Evolutionary conservation across 257 asterid species (phyloP).

Genomic region (Plantago major): DNA sequence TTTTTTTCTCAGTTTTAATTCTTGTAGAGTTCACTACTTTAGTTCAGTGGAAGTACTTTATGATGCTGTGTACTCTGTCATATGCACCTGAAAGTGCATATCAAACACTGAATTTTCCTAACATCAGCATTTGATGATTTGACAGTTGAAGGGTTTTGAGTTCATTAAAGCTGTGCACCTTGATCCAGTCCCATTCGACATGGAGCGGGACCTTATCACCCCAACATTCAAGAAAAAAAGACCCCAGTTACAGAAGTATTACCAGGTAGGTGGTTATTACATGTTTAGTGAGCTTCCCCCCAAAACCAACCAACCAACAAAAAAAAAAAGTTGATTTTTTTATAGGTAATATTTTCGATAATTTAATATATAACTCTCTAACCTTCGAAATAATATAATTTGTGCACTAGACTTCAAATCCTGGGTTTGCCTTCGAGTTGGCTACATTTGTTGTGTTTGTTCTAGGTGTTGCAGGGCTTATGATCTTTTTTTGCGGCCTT

Average conservation of each 20-base stretch:
- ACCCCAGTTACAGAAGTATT: slow-evolving; percentile 80
- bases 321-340: no score
- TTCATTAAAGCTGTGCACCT: slow-evolving; percentile 77
- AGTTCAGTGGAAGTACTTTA: background rate
- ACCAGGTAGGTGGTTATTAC: slow-evolving; percentile 52
- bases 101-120: background rate
- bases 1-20: slow-evolving; percentile 17
- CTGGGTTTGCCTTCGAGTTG: no score
- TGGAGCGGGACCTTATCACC: slow-evolving; percentile 90
- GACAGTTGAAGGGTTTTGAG: slow-evolving; percentile 93
- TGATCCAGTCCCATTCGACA: slow-evolving; percentile 88
- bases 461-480: background rate
- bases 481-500: background rate
- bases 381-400: no score
- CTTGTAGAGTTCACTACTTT: slow-evolving; percentile 5
- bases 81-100: slow-evolving; percentile 5
- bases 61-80: background rate
- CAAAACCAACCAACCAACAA: no score
- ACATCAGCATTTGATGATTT: slow-evolving; percentile 5
- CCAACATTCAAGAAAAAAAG: slow-evolving; percentile 95
- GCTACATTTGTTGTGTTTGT: background rate
- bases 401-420: no score
- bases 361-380: no score
- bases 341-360: no score
- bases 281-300: slow-evolving; percentile 2